A percentile compares a stretch with the other conserved stretches of the same genome.
Conservation (phyloP, 2,329 filamentous ascomycete genomes). For the Alternaria sp. region DNA sequence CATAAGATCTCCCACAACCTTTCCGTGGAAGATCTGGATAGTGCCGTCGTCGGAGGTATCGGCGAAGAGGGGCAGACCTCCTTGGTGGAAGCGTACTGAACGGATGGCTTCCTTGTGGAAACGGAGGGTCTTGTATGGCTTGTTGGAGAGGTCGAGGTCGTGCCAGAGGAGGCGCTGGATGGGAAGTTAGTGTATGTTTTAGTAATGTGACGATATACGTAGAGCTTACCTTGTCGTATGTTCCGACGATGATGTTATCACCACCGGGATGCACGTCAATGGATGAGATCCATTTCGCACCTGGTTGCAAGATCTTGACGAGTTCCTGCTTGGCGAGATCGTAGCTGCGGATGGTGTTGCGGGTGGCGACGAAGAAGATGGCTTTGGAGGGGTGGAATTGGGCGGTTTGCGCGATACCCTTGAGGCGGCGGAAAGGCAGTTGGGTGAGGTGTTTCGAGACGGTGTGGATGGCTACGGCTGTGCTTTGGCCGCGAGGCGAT, state of each 20-base stretch:
- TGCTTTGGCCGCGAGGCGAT: conserved; percentile 77
- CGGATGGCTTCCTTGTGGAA: conserved; percentile 94
- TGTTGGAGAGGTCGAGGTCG: conserved; percentile 87
- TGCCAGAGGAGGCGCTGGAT: conserved; percentile 84
- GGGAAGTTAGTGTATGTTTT: not conserved
- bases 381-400: conserved; percentile 94
- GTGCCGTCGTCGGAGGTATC: conserved; percentile 95
- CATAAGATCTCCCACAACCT: conserved; percentile 92
- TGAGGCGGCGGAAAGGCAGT: conserved; percentile 82
- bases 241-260: conserved; percentile 92
- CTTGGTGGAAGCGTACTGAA: conserved; percentile 83
- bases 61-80: conserved; percentile 81
- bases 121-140: conserved; percentile 94
- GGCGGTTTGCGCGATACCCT: conserved; percentile 81
- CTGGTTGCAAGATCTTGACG: conserved; percentile 90
- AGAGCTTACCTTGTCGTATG: conserved; percentile 73
- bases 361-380: conserved; percentile 94
- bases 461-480: conserved; percentile 91
- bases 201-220: fast-evolving
- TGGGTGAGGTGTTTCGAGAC: conserved; percentile 94
- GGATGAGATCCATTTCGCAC: conserved; percentile 91
- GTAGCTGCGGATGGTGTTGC: conserved; percentile 90
- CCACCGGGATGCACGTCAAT: conserved; percentile 93
- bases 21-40: conserved; percentile 95
- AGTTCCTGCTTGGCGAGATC: conserved; percentile 91